Evolutionary conservation across 2,329 filamentous ascomycete genomes (phyloP).

Genomic region (Pseudogymnoascus sp.): DNA sequence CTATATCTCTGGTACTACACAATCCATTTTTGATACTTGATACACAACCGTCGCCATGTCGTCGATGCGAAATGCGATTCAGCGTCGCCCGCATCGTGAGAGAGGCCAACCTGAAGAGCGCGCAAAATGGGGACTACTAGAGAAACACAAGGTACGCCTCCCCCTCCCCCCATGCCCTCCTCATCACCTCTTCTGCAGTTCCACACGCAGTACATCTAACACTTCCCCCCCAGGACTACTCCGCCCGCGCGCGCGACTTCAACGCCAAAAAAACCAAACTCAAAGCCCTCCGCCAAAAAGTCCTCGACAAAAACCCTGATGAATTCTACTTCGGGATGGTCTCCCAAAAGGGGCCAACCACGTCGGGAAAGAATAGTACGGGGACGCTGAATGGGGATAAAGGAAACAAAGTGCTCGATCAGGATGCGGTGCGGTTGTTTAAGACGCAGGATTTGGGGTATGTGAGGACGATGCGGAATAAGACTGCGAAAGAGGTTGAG

Average conservation of each 20-base stretch:
- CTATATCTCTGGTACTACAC: background rate
- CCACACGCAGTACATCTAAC: background rate
- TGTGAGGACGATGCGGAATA: constrained; percentile 52
- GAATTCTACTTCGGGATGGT: constrained; percentile 68
- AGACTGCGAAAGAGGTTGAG: constrained; percentile 48
- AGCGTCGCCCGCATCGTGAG: constrained; percentile 81
- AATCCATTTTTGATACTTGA: background rate
- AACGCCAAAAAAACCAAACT: constrained; percentile 56
- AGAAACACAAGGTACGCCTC: constrained; percentile 74
- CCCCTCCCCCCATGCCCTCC: background rate
- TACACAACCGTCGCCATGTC: constrained; percentile 36
- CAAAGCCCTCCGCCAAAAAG: constrained; percentile 51
- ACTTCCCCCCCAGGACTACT: constrained; percentile 43
- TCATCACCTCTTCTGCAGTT: too few species aligned
- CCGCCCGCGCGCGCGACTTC: constrained; percentile 56
- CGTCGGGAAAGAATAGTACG: constrained; percentile 41
- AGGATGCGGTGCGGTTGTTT: constrained; percentile 51
- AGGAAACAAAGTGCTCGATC: constrained; percentile 45
- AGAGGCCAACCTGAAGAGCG: constrained; percentile 80
- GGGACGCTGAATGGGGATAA: constrained; percentile 50
- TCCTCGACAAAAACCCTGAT: constrained; percentile 59
- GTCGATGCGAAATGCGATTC: constrained; percentile 56
- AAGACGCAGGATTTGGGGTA: constrained; percentile 64
- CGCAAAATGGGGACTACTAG: constrained; percentile 78
- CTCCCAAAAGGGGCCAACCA: constrained; percentile 48